These are phyloP conservation scores for Populus nigra DNA, from an alignment of 345 rosid species.

Conservation along the genomic window DNA sequence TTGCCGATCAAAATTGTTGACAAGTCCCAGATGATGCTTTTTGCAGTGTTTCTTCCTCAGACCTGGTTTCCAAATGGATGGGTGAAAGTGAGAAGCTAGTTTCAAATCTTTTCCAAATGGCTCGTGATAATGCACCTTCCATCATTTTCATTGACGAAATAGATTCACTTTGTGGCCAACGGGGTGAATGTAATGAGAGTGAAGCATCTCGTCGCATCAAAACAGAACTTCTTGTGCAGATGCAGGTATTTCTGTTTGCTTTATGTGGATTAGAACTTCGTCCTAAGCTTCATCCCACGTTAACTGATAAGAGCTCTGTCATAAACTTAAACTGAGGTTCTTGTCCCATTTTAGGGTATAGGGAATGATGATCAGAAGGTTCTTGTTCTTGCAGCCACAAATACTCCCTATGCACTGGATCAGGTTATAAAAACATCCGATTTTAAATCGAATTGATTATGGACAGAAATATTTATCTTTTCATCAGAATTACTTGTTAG, in stretches of 20 bases:
- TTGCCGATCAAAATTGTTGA: not conserved
- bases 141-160: constrained; percentile 89
- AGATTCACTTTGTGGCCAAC: constrained; percentile 84
- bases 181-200: constrained; percentile 91
- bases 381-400: constrained; percentile 91
- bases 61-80: constrained; percentile 97
- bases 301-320: not conserved
- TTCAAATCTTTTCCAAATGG: constrained; percentile 84
- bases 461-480: not conserved
- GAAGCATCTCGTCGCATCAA: constrained; percentile 96
- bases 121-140: constrained; percentile 88
- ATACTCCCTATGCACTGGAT: constrained; percentile 87
- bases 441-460: not conserved
- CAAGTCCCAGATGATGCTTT: not conserved
- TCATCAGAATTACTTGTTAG: not conserved
- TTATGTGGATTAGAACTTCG: not conserved
- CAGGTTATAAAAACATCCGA: constrained; percentile 43
- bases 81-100: constrained; percentile 97
- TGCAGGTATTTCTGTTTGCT: constrained; percentile 61
- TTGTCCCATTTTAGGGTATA: constrained; percentile 56
- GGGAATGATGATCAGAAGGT: constrained; percentile 79
- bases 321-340: not conserved
- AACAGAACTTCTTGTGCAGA: constrained; percentile 92
- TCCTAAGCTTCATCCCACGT: not conserved
- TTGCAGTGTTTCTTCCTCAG: constrained; percentile 80